Evolutionary conservation across 176 grass and related monocot species (phyloP).

Genomic region (Saccharum officinarum): DNA sequence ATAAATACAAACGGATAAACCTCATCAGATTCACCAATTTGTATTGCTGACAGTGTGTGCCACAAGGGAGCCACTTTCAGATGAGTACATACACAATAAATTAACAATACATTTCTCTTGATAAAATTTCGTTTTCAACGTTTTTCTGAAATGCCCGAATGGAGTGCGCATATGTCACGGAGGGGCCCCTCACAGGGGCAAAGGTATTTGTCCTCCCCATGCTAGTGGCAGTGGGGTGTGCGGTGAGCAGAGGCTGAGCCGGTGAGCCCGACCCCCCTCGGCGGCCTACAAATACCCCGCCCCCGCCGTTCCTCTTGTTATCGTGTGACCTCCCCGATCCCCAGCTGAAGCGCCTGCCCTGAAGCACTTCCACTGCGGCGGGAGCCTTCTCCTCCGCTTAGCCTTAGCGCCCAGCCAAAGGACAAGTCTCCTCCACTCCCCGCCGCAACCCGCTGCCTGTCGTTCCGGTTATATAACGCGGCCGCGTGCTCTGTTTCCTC

Average conservation of each 20-base stretch:
- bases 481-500: background rate
- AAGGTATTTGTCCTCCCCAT: constrained; percentile 49
- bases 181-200: constrained; percentile 31
- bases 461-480: constrained; percentile 21
- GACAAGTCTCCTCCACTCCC: background rate
- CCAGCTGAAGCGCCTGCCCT: background rate
- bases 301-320: constrained; percentile 24
- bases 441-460: constrained; percentile 9
- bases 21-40: background rate
- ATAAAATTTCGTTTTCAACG: background rate
- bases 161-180: constrained; percentile 45
- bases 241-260: constrained; percentile 12
- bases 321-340: constrained; percentile 15
- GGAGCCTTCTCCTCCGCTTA: background rate
- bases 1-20: background rate
- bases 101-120: background rate
- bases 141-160: background rate
- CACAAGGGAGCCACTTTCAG: background rate
- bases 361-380: background rate
- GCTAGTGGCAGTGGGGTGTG: constrained; percentile 30
- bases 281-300: constrained; percentile 61
- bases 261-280: too few species aligned
- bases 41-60: background rate
- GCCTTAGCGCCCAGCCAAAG: constrained; percentile 9
- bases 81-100: background rate